phyloP scores from a whole-genome alignment of 2,329 filamentous ascomycete species.

The Claviceps africana region DNA sequence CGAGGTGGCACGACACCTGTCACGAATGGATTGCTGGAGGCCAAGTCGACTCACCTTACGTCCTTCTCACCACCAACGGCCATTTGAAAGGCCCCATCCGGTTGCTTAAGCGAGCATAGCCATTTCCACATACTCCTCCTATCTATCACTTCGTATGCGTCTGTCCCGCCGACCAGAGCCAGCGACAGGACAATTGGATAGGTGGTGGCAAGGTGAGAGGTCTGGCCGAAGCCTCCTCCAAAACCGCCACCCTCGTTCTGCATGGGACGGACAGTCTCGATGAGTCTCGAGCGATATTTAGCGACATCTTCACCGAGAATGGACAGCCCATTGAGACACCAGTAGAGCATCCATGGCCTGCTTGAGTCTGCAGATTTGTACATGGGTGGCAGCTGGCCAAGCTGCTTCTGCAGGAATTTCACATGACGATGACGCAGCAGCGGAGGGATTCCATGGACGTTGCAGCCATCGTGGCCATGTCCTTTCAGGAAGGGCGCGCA shows the following conservation, averaged over 20 bases:
- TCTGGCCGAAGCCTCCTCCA: constrained; percentile 84
- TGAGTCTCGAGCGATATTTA: constrained; percentile 53
- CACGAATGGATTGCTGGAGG: neutral
- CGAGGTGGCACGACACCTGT: constrained; percentile 8
- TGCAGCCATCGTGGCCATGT: constrained; percentile 40
- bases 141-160: constrained; percentile 63
- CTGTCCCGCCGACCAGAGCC: constrained; percentile 61
- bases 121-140: constrained; percentile 81
- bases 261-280: constrained; percentile 63
- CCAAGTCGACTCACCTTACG: constrained; percentile 47
- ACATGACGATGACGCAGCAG: constrained; percentile 53
- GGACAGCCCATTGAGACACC: constrained; percentile 64
- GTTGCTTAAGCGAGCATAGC: constrained; percentile 74
- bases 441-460: constrained; percentile 57
- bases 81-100: constrained; percentile 81
- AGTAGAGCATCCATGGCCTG: constrained; percentile 89
- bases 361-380: constrained; percentile 73
- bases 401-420: constrained; percentile 44
- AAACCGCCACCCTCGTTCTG: constrained; percentile 80
- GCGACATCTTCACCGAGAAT: constrained; percentile 62
- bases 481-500: constrained; percentile 56
- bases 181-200: constrained; percentile 76
- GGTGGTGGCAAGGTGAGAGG: constrained; percentile 74
- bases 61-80: constrained; percentile 80
- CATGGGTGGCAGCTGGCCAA: constrained; percentile 48